Percentiles rank a stretch among this genome's conserved stretches.
phyloP scores from a whole-genome alignment of 768 basidiomycete species.

The Tephrocybe sp. region DNA sequence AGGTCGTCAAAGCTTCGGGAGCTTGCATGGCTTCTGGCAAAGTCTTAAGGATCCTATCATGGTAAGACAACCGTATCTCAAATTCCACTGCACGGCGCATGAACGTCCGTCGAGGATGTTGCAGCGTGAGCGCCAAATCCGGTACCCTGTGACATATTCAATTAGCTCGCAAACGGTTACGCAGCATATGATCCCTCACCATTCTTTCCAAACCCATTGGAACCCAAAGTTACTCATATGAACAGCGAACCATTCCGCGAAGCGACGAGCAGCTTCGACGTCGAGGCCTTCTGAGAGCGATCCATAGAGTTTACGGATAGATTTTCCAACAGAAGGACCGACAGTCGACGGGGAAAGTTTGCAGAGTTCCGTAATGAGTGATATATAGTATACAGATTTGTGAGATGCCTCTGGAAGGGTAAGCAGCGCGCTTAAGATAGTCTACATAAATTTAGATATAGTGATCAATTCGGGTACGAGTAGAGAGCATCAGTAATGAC shows the following conservation, averaged over 20 bases:
- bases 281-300: slow-evolving; percentile 84
- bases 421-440: slow-evolving; percentile 70
- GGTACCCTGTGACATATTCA: slow-evolving; percentile 59
- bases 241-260: slow-evolving; percentile 92
- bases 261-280: slow-evolving; percentile 74
- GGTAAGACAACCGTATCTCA: slow-evolving; percentile 89
- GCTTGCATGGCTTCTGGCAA: slow-evolving; percentile 80
- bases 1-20: slow-evolving; percentile 59
- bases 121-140: slow-evolving; percentile 67
- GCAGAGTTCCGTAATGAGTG: slow-evolving; percentile 90
- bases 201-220: slow-evolving; percentile 99
- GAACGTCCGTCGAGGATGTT: slow-evolving; percentile 87
- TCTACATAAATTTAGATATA: slow-evolving; percentile 45
- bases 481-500: slow-evolving; percentile 10
- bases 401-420: slow-evolving; percentile 74
- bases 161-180: background rate
- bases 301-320: slow-evolving; percentile 82
- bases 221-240: slow-evolving; percentile 99
- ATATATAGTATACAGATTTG: slow-evolving; percentile 81
- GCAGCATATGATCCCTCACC: slow-evolving; percentile 48
- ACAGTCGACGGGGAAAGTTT: slow-evolving; percentile 90
- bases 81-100: slow-evolving; percentile 84
- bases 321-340: slow-evolving; percentile 95
- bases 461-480: background rate
- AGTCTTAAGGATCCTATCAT: slow-evolving; percentile 87